Evolutionary conservation across 2,329 filamentous ascomycete genomes (phyloP).

Genomic region (Lachnellula subtilissima): DNA sequence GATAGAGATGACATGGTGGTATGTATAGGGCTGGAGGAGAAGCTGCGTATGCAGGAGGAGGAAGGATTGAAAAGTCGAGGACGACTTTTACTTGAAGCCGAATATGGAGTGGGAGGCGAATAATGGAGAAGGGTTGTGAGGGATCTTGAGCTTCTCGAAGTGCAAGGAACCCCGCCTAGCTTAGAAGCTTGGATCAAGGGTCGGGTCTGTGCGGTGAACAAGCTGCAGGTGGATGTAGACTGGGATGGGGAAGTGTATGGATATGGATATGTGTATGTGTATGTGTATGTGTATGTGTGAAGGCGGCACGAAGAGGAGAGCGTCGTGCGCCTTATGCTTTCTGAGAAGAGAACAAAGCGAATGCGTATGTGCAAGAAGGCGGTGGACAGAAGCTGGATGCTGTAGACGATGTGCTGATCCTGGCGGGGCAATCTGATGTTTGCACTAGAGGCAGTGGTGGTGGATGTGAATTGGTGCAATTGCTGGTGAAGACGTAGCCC

Average conservation of each 20-base stretch:
- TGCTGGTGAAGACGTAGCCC: not conserved
- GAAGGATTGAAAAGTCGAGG: not conserved
- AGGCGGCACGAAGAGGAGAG: not conserved
- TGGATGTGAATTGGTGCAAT: not conserved
- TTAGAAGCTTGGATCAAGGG: not conserved
- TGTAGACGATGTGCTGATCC: not conserved
- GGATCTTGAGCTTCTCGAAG: not conserved
- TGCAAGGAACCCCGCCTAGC: constrained; percentile 3
- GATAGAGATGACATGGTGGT: constrained; percentile 29
- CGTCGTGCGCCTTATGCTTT: not conserved
- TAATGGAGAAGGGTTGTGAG: not conserved
- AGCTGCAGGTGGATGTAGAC: constrained; percentile 1
- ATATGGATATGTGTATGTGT: not conserved
- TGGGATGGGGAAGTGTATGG: not conserved
- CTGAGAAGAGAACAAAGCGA: not conserved
- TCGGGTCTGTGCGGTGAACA: constrained; percentile 11
- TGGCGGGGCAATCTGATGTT: not conserved
- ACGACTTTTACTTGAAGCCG: constrained; percentile 2
- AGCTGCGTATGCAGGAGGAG: constrained; percentile 5
- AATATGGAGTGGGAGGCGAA: not conserved
- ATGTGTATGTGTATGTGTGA: not conserved
- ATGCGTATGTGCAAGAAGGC: not conserved
- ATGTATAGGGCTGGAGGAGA: constrained; percentile 9
- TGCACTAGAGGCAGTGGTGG: not conserved
- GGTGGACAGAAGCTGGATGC: not conserved